These are phyloP conservation scores for Dysphania ambrosioides DNA, from an alignment of 148 eudicot species.

Conservation along the genomic window DNA sequence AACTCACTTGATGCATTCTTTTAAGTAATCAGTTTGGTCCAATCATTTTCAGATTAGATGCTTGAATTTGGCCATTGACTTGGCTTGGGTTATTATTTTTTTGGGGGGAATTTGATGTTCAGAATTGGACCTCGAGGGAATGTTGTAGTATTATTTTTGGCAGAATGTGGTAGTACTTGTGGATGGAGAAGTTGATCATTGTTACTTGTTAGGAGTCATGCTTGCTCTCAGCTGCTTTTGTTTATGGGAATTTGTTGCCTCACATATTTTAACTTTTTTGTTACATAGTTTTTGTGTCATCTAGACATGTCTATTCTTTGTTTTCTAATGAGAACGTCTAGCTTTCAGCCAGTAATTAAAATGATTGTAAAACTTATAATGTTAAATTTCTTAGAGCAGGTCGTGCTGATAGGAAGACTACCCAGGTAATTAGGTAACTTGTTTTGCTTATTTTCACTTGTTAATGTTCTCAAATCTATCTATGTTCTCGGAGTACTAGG, in stretches of 20 bases:
- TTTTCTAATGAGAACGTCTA: not conserved
- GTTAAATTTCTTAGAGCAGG: conserved; percentile 46
- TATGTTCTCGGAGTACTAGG: not conserved
- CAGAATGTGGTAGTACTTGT: too few relatives aligned
- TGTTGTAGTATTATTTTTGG: too few relatives aligned
- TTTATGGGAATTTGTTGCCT: not conserved
- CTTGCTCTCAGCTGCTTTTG: too few relatives aligned
- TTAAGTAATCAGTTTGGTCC: too few relatives aligned
- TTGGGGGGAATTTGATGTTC: not conserved
- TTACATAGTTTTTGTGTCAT: not conserved
- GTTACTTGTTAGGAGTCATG: too few relatives aligned
- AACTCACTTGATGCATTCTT: not conserved
- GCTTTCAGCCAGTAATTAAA: not conserved
- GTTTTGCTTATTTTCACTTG: conserved; percentile 5
- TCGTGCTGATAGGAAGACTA: conserved; percentile 93
- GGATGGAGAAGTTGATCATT: too few relatives aligned
- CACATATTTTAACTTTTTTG: not conserved
- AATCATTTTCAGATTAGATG: not conserved
- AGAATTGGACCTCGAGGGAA: not conserved
- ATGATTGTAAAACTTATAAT: conserved; percentile 11
- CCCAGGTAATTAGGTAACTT: conserved; percentile 92
- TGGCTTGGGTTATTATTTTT: too few relatives aligned
- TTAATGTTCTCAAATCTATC: not conserved
- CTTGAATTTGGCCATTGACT: not conserved
- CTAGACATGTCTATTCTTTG: not conserved